A percentile compares a stretch with the other conserved stretches of the same genome.
Conservation (phyloP, 768 basidiomycete species). For the Hemileccinum rubropunctum region DNA sequence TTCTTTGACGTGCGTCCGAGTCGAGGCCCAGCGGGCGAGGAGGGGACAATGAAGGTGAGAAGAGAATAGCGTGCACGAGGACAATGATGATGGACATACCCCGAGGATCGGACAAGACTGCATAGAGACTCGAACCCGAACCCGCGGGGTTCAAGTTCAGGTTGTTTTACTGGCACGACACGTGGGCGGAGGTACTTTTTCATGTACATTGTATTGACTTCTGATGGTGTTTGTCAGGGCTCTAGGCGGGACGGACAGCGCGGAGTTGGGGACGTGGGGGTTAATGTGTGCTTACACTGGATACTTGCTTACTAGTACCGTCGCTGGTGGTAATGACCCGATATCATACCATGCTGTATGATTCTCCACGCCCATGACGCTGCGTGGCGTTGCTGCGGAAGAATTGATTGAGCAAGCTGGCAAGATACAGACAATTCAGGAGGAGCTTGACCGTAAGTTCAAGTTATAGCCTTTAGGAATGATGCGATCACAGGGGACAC, state of each 20-base stretch:
- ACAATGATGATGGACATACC: not conserved
- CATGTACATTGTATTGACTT: not conserved
- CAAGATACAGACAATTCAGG: not conserved
- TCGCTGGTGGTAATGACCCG: not conserved
- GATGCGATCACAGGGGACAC: too few species aligned
- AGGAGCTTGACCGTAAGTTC: too few species aligned
- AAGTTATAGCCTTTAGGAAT: too few species aligned
- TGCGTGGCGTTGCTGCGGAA: not conserved
- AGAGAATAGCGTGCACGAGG: not conserved
- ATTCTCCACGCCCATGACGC: not conserved
- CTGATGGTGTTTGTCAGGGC: not conserved
- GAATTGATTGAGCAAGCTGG: not conserved
- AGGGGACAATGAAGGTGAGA: not conserved
- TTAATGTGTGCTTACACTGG: not conserved
- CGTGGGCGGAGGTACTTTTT: not conserved
- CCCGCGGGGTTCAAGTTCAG: not conserved
- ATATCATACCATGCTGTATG: not conserved
- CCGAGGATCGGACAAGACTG: not conserved
- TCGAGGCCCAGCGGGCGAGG: too few species aligned
- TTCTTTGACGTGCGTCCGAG: not conserved
- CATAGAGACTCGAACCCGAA: not conserved
- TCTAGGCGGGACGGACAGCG: not conserved
- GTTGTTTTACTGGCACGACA: not conserved
- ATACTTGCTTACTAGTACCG: too few species aligned
- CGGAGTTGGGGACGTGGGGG: not conserved